Conservation (phyloP, 2,329 filamentous ascomycete species). For the Exophiala xenobiotica region DNA sequence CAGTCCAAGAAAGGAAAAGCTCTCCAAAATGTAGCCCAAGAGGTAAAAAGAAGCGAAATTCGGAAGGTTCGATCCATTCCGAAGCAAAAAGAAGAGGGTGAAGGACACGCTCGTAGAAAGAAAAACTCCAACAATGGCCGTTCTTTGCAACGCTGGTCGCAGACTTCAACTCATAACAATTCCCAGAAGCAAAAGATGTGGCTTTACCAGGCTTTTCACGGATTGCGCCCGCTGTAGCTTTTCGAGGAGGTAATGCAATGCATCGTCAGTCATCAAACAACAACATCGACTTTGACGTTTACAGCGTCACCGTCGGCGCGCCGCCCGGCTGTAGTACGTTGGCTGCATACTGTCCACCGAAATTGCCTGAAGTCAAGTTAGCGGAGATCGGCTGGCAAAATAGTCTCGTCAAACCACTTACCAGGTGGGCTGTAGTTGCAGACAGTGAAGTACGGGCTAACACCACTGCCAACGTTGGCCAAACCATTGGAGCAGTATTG, state of each 20-base stretch:
- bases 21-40: constrained; percentile 10
- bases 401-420: constrained; percentile 47
- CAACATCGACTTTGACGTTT: constrained; percentile 3
- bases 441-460: constrained; percentile 69
- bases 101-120: constrained; percentile 17
- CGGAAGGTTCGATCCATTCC: constrained; percentile 5
- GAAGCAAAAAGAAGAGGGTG: constrained; percentile 3
- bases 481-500: constrained; percentile 45
- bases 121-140: constrained; percentile 13
- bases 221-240: constrained; percentile 5
- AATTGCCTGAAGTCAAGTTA: constrained; percentile 51
- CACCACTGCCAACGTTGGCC: constrained; percentile 41
- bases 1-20: constrained; percentile 4
- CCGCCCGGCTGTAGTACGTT: constrained; percentile 52
- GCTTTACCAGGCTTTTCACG: neutral
- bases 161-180: neutral
- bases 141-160: constrained; percentile 10
- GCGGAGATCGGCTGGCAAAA: constrained; percentile 14
- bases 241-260: constrained; percentile 5
- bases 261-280: constrained; percentile 21
- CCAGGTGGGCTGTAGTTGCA: constrained; percentile 82
- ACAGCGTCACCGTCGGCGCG: constrained; percentile 35
- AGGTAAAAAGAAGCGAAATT: constrained; percentile 12
- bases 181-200: neutral
- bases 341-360: constrained; percentile 51